Evolutionary conservation across 202 grass and related monocot species (phyloP).

Genomic region (Zoysia matrella): DNA sequence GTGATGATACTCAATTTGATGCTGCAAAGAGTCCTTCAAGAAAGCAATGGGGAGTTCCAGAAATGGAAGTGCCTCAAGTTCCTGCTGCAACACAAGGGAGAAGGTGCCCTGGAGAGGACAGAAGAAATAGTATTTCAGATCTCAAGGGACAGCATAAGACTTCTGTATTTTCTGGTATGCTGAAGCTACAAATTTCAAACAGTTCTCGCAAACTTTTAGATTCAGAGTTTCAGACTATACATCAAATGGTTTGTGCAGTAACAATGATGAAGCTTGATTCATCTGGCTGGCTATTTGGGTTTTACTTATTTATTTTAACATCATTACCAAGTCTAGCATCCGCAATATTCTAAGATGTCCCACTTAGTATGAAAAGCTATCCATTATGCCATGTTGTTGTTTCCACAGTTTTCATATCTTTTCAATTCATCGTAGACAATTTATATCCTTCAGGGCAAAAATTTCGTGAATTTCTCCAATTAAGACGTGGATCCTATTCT

Average conservation of each 20-base stretch:
- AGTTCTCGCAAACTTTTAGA: slow-evolving; percentile 12
- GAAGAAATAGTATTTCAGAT: slow-evolving; percentile 54
- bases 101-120: slow-evolving; percentile 48
- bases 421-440: slow-evolving; percentile 12
- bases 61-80: slow-evolving; percentile 45
- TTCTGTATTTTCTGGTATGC: slow-evolving; percentile 56
- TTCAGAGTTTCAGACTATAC: not conserved
- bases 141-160: slow-evolving; percentile 57
- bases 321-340: slow-evolving; percentile 8
- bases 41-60: slow-evolving; percentile 80
- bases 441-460: slow-evolving; percentile 61
- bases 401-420: not conserved
- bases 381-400: not conserved
- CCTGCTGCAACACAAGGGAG: slow-evolving; percentile 46
- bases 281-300: not conserved
- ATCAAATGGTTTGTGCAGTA: not conserved
- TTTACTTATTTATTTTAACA: slow-evolving; percentile 14
- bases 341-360: slow-evolving; percentile 8
- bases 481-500: slow-evolving; percentile 77
- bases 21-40: slow-evolving; percentile 52
- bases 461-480: slow-evolving; percentile 82
- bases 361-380: not conserved
- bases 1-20: slow-evolving; percentile 50
- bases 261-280: slow-evolving; percentile 3
- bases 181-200: slow-evolving; percentile 5